Percentiles rank a stretch among this genome's conserved stretches.
phyloP scores from a whole-genome alignment of 1,139 yeast species.

The Hansenula anomala region DNA sequence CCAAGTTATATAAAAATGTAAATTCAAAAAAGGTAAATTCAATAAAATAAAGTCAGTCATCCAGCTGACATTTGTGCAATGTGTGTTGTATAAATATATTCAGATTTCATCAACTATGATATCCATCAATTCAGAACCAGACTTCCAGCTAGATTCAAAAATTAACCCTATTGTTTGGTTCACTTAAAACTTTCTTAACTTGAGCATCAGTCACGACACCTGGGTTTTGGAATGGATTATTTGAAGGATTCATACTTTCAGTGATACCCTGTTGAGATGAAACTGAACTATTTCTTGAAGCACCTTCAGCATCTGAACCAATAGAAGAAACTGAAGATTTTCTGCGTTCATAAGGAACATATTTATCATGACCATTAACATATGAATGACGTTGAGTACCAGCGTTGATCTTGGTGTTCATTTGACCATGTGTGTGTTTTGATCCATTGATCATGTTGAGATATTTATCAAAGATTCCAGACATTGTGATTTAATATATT shows the following conservation, averaged over 20 bases:
- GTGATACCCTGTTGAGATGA: constrained; percentile 2
- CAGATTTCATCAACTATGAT: not conserved
- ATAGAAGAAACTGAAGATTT: constrained; percentile 11
- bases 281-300: not conserved
- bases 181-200: constrained; percentile 13
- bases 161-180: constrained; percentile 23
- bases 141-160: too few species aligned
- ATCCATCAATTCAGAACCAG: not conserved
- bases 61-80: too few species aligned
- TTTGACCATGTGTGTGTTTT: constrained; percentile 11
- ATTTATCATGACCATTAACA: constrained; percentile 15
- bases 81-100: too few species aligned
- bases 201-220: constrained; percentile 3
- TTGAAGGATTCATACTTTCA: not conserved
- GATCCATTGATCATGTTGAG: constrained; percentile 18
- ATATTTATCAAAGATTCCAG: constrained; percentile 24
- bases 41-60: too few species aligned
- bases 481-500: constrained; percentile 10
- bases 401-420: constrained; percentile 16
- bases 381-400: constrained; percentile 9
- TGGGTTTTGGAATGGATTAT: constrained; percentile 1
- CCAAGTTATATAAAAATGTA: too few species aligned
- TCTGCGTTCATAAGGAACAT: constrained; percentile 12
- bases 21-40: too few species aligned
- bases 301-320: constrained; percentile 3